Base-by-base conservation (phyloP, 352 stramenopile species). In the Lagenidium giganteum region DNA sequence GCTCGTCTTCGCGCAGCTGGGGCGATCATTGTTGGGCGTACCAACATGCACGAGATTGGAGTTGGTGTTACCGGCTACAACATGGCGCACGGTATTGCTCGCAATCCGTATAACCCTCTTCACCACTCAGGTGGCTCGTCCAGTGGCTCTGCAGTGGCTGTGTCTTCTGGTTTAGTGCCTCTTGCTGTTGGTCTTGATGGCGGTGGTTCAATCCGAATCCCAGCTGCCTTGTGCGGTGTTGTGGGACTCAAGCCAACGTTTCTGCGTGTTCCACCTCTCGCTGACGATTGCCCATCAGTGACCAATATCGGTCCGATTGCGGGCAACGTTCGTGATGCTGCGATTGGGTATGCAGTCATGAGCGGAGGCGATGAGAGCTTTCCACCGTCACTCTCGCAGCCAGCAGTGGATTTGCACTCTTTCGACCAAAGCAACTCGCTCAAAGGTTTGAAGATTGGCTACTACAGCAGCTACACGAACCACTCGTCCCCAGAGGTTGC, bases 51-150 rank as follows among this genome's bases (percentile, higher is more conserved):
- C 57, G 87, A 97, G 51, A 61, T 93, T 40, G 88, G 88, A 7
- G 65, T 54, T 0, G 67, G 77, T 29, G 58, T 84, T 46, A 87
- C 73, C 31, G 81, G 77, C n/a, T 87, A 84, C 61, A 93, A 90
- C 51, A 78, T 82, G 61, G 60, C 76, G 25, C 65, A 80, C 33
- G 81, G 81, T 27, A 85, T 69, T 2, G 61, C 77, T 11, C 75
- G 66, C 31, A 97, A 96, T 44, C 85, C 92, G 24, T 89, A 96
- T 55, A 85, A 94, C 51, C 59, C 64, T 0, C 61, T 75, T 27
- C 71, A 85, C 46, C 95, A 95, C 61, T 78, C 83, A 26, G 92
- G 89, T 47, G 92, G 92, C n/a, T 96, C 83, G 2, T 96, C 83
- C 3, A 93, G 81, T 53, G 92, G 89, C 13, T 94, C 78, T 11